Evolutionary conservation across 495 filamentous ascomycete species (phyloP).

Genomic region (Annulohypoxylon maeteangense): DNA sequence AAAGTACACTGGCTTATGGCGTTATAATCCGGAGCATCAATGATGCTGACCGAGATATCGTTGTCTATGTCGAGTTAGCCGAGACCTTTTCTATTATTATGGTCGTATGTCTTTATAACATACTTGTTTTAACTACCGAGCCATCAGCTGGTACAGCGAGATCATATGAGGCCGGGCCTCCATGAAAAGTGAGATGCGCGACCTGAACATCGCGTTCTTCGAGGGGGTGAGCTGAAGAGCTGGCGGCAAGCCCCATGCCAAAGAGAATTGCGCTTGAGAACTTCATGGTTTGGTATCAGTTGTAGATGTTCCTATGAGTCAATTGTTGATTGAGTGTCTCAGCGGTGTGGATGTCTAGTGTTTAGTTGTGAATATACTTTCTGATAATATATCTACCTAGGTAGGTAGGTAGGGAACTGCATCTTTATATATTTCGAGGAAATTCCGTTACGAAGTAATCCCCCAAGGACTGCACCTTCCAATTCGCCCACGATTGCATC

Average conservation of each 20-base stretch:
- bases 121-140: conserved; percentile 31
- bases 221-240: conserved; percentile 26
- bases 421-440: conserved; percentile 22
- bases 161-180: conserved; percentile 42
- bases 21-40: conserved; percentile 43
- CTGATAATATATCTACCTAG: too few relatives aligned
- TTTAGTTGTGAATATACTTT: background rate
- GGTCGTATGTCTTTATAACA: background rate
- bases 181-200: conserved; percentile 41
- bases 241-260: conserved; percentile 34
- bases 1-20: conserved; percentile 40
- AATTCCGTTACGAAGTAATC: background rate
- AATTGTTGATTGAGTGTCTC: background rate
- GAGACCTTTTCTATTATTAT: background rate
- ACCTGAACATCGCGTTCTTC: conserved; percentile 23
- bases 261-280: conserved; percentile 31
- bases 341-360: background rate
- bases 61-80: conserved; percentile 33
- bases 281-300: conserved; percentile 29
- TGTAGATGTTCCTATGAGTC: background rate
- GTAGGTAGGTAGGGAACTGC: background rate
- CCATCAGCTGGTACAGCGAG: conserved; percentile 38
- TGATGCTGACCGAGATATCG: conserved; percentile 40
- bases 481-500: background rate
- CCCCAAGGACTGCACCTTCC: background rate